Evolutionary conservation across 192 early-diverging fungal species (phyloP).

Genomic region (Phlyctochytrium arcticum): DNA sequence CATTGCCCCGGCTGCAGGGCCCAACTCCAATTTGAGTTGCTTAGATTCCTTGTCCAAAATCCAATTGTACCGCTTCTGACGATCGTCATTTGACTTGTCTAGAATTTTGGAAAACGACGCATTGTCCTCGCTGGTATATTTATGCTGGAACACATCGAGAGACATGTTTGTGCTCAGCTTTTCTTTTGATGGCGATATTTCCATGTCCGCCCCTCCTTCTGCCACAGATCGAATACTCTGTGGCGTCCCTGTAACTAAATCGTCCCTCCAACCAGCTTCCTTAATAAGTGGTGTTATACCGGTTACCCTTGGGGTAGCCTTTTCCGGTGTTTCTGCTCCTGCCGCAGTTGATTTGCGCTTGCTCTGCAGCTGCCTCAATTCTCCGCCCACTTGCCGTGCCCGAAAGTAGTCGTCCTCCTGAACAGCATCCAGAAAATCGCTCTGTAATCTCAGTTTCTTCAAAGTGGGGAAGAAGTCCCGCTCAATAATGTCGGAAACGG

Average conservation of each 20-base stretch:
- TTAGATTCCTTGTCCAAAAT: constrained; percentile 57
- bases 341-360: neutral
- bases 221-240: too few relatives aligned
- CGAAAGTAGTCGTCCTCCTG: constrained; percentile 30
- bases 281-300: too few relatives aligned
- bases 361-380: neutral
- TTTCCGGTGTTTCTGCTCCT: neutral
- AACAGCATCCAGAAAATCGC: constrained; percentile 54
- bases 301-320: neutral
- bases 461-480: constrained; percentile 80
- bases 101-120: constrained; percentile 68
- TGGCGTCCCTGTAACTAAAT: too few relatives aligned
- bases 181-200: too few relatives aligned
- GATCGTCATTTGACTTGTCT: constrained; percentile 54
- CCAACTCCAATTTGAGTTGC: neutral
- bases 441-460: constrained; percentile 52
- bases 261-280: too few relatives aligned
- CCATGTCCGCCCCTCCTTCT: too few relatives aligned
- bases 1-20: too few relatives aligned
- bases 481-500: constrained; percentile 72
- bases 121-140: constrained; percentile 80
- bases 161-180: constrained; percentile 45
- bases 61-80: constrained; percentile 60
- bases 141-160: constrained; percentile 68
- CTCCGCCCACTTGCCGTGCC: constrained; percentile 14